Evolutionary conservation across 2,329 filamentous ascomycete genomes (phyloP).

Genomic region (Cladorrhinum sp.): DNA sequence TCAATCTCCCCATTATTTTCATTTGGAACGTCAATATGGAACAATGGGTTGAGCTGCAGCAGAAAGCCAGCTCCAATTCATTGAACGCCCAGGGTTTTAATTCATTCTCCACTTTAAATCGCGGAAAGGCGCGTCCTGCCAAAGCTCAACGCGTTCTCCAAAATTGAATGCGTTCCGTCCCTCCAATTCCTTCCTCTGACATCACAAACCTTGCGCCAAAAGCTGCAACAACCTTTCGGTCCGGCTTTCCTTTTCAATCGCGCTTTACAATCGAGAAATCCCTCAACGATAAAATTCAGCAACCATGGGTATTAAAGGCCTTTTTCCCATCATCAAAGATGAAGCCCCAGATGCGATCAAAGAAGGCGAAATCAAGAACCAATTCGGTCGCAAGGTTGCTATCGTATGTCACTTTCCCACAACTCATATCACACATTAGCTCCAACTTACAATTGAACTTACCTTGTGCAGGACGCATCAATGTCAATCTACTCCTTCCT

Average conservation of each 20-base stretch:
- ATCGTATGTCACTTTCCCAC: constrained; percentile 63
- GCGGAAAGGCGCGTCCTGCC: constrained; percentile 15
- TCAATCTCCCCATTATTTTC: background rate
- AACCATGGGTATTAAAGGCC: constrained; percentile 65
- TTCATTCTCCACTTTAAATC: constrained; percentile 32
- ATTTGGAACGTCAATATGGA: background rate
- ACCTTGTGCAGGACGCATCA: constrained; percentile 52
- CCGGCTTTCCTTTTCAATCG: constrained; percentile 56
- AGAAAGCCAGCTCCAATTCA: no score
- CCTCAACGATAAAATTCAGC: constrained; percentile 11
- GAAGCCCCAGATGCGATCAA: constrained; percentile 95
- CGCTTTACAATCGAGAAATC: constrained; percentile 36
- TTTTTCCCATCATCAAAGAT: constrained; percentile 81
- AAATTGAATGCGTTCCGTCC: background rate
- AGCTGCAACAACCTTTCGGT: background rate
- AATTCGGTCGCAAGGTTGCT: constrained; percentile 96
- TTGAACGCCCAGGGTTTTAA: constrained; percentile 7
- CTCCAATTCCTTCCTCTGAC: constrained; percentile 10
- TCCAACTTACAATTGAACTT: background rate
- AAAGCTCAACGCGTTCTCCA: constrained; percentile 1
- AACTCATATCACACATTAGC: background rate
- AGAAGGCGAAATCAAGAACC: constrained; percentile 96
- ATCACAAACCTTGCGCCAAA: constrained; percentile 8
- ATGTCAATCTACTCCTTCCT: constrained; percentile 99
- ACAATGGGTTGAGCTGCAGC: background rate